These are phyloP conservation scores for Apiotrichum gamsii DNA, from an alignment of 1,284 basidiomycete species.

Conservation along the genomic window DNA sequence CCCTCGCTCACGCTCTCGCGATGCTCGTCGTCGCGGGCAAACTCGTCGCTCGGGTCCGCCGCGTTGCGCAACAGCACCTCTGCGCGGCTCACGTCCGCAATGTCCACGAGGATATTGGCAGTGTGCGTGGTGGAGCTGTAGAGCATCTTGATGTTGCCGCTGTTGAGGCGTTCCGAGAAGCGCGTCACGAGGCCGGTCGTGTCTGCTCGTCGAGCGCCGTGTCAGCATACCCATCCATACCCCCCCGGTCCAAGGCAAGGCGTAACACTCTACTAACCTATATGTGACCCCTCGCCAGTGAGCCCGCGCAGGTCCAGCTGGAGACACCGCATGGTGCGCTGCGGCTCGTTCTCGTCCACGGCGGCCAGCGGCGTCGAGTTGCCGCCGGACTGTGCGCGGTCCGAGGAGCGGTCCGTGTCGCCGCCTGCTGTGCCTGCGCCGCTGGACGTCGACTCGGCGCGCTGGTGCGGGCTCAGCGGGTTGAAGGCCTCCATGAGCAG, in stretches of 20 bases:
- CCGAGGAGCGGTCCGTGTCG: neutral
- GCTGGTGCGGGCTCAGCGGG: neutral
- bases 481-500: neutral
- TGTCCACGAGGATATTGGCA: conserved; percentile 62
- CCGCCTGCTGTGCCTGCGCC: too few species aligned
- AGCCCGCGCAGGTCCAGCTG: conserved; percentile 38
- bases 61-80: conserved; percentile 22
- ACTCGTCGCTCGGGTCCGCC: neutral
- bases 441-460: neutral
- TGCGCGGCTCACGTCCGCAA: conserved; percentile 31
- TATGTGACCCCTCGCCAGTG: conserved; percentile 5
- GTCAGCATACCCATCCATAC: too few species aligned
- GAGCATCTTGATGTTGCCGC: conserved; percentile 70
- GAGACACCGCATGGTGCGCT: conserved; percentile 33
- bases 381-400: neutral
- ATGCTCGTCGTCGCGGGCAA: neutral
- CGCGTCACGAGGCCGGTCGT: conserved; percentile 61
- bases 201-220: conserved; percentile 9
- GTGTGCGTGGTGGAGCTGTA: conserved; percentile 78
- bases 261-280: too few species aligned
- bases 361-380: neutral
- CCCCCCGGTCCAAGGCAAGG: too few species aligned
- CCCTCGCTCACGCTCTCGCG: neutral
- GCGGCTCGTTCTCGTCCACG: neutral
- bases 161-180: conserved; percentile 64